Base-by-base conservation (phyloP, 805 yeast genomes). In the Torulaspora franciscae region DNA sequence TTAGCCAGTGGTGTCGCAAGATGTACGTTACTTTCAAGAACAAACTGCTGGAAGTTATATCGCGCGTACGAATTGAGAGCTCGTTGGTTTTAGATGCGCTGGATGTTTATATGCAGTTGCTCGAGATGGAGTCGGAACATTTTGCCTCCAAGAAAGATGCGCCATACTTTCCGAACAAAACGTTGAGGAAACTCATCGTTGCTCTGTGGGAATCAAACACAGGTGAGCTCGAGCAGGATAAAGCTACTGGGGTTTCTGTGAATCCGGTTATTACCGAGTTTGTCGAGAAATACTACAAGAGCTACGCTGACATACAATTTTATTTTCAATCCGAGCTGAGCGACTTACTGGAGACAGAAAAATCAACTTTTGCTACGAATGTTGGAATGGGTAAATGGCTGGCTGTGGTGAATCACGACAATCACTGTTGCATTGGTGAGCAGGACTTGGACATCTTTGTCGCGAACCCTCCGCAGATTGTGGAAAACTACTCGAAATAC, bases 271-370 rank as follows among this genome's bases (percentile, higher is more conserved):
- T 79, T 11, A 61, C 71, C 40, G 87, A 83, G 58, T 85, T 85
- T 56, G 56, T 71, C 24, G 79, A 73, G 17, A 69, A 68, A 23
- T 80, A 76, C 48, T 81, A 81, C 57, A 56, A 58, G 25, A 72
- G 72, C 53, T 77, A 75, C 62, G 85, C 85, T 71, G 99, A 91
- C 61, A 65, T 91, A 46, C 86, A 89, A 54, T 87, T 71, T 59
- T 85, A 81, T 58, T 82, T 86, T 52, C 79, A 83, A 58, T 68
- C 72, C 30, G 80, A 75, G 52, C 61, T 80, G 17, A 53, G 52
- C n/a, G 45, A 52, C 22, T 56, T 66, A 6, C 49, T 57, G 7
- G 38, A 55, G 11, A 65, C 61, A 9, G 43, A 41, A 7, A 32
- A 38, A 3, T 55, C 57, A 25, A 46, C 41, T 6, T 47, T 54